Base-by-base conservation (phyloP, 805 yeast species). In the Sugiyamaella boreocaroliniensis region DNA sequence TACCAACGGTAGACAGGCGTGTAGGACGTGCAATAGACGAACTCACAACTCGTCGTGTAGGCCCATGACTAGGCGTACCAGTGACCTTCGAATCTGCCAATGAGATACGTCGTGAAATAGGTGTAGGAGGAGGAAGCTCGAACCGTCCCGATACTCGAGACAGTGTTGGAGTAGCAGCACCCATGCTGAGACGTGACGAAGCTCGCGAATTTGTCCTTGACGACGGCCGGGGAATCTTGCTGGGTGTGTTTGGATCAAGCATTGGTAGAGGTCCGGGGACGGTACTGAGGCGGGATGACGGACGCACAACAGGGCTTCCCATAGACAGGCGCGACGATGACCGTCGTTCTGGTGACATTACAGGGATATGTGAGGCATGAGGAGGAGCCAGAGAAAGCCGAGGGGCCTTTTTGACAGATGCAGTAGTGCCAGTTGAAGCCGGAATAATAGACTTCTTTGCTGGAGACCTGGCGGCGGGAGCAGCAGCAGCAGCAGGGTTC, bases 151-250 rank as follows among this genome's bases (percentile, higher is more conserved):
- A 32, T 14, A 32, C n/a, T 5, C 37, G 37, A 32, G 37, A 32
- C 37, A 32, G 37, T 32, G 37, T 32, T 11, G 37, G 37, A 5
- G 37, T 32, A 2, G 37, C 37, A 32, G 37, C 37, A 32, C 37
- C 37, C 37, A 32, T 32, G 11, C 37, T 32, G n/a, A 32, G 37
- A 11, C 37, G 37, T 32, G 37, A 32, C 37, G 37, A 32, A 4
- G 37, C 37, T 32, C 37, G 37, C 43, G 43, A 41, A 32, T 19
- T 20, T 9, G 19, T 10, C 32, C 29, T 41, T 20, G 53, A 45
- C 18, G 49, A 40, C 7, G 52, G 49, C 18, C 52, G 32, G 9
- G 55, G 55, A 22, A 52, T 45, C 19, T 26, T 48, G 44, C 55
- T 52, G 7, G 55, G 52, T 11, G 53, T 50, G 12, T 41, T 41